phyloP scores from a whole-genome alignment of 2,329 filamentous ascomycete genomes.

The Alternaria triticimaculans region DNA sequence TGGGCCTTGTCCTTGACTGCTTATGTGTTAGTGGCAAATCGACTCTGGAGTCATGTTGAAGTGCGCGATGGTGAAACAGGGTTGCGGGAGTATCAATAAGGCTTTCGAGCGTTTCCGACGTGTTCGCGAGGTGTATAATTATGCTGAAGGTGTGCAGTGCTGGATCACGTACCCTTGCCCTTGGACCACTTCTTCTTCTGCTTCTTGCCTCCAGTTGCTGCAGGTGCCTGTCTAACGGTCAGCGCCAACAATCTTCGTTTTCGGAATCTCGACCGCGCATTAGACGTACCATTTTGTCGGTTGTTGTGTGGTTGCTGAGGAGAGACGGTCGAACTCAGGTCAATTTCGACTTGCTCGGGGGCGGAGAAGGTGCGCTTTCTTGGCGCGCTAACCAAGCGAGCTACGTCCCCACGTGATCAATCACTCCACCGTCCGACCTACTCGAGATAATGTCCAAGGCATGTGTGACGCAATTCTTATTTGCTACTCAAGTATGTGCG shows the following conservation, averaged over 20 bases:
- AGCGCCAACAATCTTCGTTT: constrained; percentile 6
- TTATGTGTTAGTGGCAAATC: constrained; percentile 36
- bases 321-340: constrained; percentile 22
- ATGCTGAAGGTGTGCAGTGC: constrained; percentile 24
- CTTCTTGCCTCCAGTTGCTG: constrained; percentile 74
- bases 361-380: constrained; percentile 27
- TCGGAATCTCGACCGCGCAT: not conserved
- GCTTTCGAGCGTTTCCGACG: not conserved
- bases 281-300: constrained; percentile 52
- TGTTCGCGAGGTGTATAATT: constrained; percentile 4
- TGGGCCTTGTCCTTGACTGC: constrained; percentile 99
- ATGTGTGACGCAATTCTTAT: not conserved
- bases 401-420: not conserved
- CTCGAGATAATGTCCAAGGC: not conserved
- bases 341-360: constrained; percentile 13
- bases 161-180: constrained; percentile 61
- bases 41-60: constrained; percentile 5
- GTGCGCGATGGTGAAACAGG: constrained; percentile 6
- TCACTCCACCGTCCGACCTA: not conserved
- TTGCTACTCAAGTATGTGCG: not conserved
- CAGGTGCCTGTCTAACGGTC: constrained; percentile 49
- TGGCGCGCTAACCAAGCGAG: constrained; percentile 35
- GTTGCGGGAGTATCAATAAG: not conserved
- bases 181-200: constrained; percentile 83
- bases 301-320: constrained; percentile 48